phyloP scores from a whole-genome alignment of 805 yeast genomes.

The Lachancea sp. region DNA sequence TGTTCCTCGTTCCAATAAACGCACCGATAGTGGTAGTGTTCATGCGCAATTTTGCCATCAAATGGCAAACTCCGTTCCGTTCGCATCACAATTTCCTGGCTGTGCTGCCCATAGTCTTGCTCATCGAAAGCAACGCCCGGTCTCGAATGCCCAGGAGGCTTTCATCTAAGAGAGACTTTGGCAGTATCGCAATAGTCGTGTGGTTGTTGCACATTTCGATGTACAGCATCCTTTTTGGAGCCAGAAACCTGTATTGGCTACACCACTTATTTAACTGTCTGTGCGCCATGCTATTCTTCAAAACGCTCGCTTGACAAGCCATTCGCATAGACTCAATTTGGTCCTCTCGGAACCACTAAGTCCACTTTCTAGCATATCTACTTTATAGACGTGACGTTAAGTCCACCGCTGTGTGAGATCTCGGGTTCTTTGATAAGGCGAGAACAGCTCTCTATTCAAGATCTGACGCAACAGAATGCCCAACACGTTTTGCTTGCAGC shows the following conservation, averaged over 20 bases:
- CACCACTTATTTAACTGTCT: slow-evolving; percentile 68
- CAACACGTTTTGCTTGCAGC: no score
- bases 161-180: slow-evolving; percentile 18
- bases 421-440: no score
- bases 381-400: background rate
- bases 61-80: slow-evolving; percentile 78
- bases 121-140: slow-evolving; percentile 52
- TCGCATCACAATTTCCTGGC: slow-evolving; percentile 82
- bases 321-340: background rate
- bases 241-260: slow-evolving; percentile 77
- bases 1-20: slow-evolving; percentile 75
- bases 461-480: no score
- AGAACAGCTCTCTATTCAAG: no score
- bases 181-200: slow-evolving; percentile 31
- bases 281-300: slow-evolving; percentile 44
- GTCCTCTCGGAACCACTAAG: background rate
- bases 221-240: slow-evolving; percentile 67
- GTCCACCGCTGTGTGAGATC: no score
- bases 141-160: slow-evolving; percentile 36
- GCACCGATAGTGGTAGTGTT: slow-evolving; percentile 75
- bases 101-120: slow-evolving; percentile 60
- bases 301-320: slow-evolving; percentile 2
- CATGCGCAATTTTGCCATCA: slow-evolving; percentile 67
- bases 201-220: slow-evolving; percentile 47
- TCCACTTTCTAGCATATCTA: background rate